Base-by-base conservation (phyloP, 768 basidiomycete genomes). In the Hypholoma fasciculare region DNA sequence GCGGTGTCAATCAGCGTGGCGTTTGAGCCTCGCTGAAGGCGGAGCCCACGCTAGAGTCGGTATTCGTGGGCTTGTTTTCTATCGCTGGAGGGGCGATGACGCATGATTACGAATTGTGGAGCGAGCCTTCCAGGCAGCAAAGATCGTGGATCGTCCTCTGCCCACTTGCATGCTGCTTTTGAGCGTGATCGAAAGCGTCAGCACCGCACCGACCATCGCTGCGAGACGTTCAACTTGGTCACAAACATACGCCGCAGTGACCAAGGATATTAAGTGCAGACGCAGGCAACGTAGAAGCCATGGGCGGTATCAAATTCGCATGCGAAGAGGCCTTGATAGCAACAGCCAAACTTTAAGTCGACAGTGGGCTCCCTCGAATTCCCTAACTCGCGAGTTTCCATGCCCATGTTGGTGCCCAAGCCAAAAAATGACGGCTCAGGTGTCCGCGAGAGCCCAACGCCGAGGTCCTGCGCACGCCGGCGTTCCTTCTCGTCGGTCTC, bases 161-260 rank as follows among this genome's bases (percentile, higher is more conserved):
- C 2, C 94, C 92, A 3, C 82, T 81, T 1, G 81, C 69, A 61
- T 97, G 94, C 68, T 96, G 92, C 0, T 79, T 80, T 66, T 94
- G 8, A 97, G 77, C 0, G 82, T 78, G 5, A 81, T 78, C 8
- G 91, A 92, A 61, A 94, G 76, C 48, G 86, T 82, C 39, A 94
- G 76, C 0, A 94, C 90, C 1, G 85, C 82, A 53, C 87, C 86
- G 27, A 98, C 85, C 67, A 94, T 92, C 23, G 76, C 77, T 0
- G 90, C 79, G 27, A 98, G 76, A 19, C 89, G 85, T 9, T 77
- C 73, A 2, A 86, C 78, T 39, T 95, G 78, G 4, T 86, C 85
- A 46, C 83, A 79, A 4, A 85, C 70, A 12, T 80, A 74, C 2
- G 71, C 66, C 1, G 67, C 59, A 3, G 48, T 49, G 6, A 46